Evolutionary conservation across 495 filamentous ascomycete genomes (phyloP), one percentile per base, ranked within the genome.

Genomic region (Aspergillus sparsus): DNA sequence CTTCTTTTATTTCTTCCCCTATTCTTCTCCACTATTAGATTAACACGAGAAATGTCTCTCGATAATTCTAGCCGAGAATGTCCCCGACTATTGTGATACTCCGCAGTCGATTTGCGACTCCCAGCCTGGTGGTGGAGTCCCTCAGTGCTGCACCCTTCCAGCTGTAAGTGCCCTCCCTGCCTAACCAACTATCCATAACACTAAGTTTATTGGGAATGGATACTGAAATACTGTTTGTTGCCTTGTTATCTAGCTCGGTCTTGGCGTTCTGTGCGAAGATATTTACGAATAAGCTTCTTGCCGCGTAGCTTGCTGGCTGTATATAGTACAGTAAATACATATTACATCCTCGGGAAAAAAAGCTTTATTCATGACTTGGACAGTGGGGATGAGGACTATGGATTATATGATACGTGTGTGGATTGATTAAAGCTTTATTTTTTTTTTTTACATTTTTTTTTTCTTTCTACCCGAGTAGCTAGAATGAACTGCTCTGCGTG

Each of bases 141-240:
- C 44, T 18, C 44, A 47, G 44, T 47, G 44, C 44, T 47, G 44
- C 44, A 47, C 44, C 5, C 13, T 47, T 21, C 44, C 44, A 47
- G 44, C 27, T 7, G 44, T 47, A 47, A 47, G 44, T 47, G 21
- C 21, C 1, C 15, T 21, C 7, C 44, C 44, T 47, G 44, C 16
- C 9, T 21, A 47, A 6, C 27, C 1, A 9, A 21, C n/a, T 9
- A 18, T 7, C 9, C 16, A 3, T 21, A 18, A 47, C 21, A 27
- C 3, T 27, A 3, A 3, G 1, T 27, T 27, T 27, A 27, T 1
- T 27, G 21, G 3, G 21, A 27, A 27, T 27, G 21, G 3, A 27
- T 27, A 27, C 21, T 27, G 5, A 21, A 10, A 10, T 47, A 47
- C 42, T 12, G 7, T 12, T n/a, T 9, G 12, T 18, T 47, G 27